These are phyloP conservation scores for Mycocentrospora acerina DNA, from an alignment of 2,329 filamentous ascomycete genomes.

Conservation along the genomic window DNA sequence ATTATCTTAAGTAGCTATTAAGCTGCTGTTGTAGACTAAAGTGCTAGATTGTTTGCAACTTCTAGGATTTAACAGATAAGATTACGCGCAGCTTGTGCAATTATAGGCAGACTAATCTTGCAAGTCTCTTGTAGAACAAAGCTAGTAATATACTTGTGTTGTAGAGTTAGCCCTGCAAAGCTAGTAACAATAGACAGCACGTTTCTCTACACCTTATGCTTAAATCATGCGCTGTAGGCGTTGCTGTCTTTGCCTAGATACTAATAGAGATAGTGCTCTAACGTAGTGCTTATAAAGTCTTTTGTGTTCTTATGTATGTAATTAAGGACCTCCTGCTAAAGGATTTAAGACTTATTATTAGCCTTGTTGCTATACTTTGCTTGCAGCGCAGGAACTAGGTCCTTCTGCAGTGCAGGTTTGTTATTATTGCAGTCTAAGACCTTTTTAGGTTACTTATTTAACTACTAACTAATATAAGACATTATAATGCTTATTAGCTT, in stretches of 20 bases:
- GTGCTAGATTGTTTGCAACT: too few relatives aligned
- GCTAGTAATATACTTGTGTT: conserved; percentile 3
- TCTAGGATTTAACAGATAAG: too few relatives aligned
- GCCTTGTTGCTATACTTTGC: not conserved
- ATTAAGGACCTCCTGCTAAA: too few relatives aligned
- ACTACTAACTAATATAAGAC: not conserved
- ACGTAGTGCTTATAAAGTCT: not conserved
- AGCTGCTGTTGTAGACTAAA: too few relatives aligned
- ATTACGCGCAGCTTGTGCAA: not conserved
- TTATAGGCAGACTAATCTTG: conserved; percentile 1
- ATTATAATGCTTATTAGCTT: too few relatives aligned
- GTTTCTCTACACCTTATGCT: conserved; percentile 4
- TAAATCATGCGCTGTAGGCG: conserved; percentile 4
- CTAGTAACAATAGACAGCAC: conserved; percentile 3
- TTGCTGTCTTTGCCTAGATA: conserved; percentile 3
- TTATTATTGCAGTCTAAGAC: conserved; percentile 2
- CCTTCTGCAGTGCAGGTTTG: conserved; percentile 1
- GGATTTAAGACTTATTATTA: too few relatives aligned
- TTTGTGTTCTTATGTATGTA: not conserved
- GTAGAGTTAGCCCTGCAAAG: too few relatives aligned
- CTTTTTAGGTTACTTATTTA: not conserved
- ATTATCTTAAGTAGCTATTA: too few relatives aligned
- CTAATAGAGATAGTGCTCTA: conserved; percentile 5
- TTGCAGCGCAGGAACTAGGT: not conserved
- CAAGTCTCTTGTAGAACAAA: conserved; percentile 1